Evolutionary conservation across 2,329 filamentous ascomycete genomes (phyloP), one percentile per base, ranked within the genome.

Genomic region (Talaromyces sp.): DNA sequence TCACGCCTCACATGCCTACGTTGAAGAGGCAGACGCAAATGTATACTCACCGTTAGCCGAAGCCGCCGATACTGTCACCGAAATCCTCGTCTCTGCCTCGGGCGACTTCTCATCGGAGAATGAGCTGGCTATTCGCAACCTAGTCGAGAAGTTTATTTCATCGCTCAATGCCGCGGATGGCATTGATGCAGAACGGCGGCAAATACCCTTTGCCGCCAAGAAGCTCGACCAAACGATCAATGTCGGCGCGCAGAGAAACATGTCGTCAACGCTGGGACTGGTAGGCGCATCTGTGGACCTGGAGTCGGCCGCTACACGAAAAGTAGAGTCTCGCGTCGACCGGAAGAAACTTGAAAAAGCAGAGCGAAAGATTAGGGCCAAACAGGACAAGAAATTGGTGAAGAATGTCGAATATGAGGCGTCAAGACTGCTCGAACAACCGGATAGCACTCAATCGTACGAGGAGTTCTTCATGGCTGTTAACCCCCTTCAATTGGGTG

Each of bases 381-480:
- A 99, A 83, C 95, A 98, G 82, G 95, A 93, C 82, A 96, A 96
- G 84, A 99, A 99, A 83, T 87, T 89, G 41, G 97, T 95, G 89
- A 98, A 98, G 85, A 97, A 90, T 64, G 95, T 99, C 71, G 92
- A 97, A 79, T 99, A 99, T 77, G 95, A 99, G 81, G 91, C 95
- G 0, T 98, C 95, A 13, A 89, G 88, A 70, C 83, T 99, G 70
- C 87, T 99, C 70, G 90, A 96, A 75, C 87, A 92, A 78, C 85
- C 92, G 3, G 90, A 94, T 72, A 87, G 89, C 72, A 83, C 93
- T 13, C 90, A 97, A 83, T 96, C 92, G 47, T 99, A 99, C 77
- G 95, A 99, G 80, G 95, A 99, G 77, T 98, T 99, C 81, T 99
- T 96, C 86, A 98, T 99, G 95, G 90, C 92, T 62, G 95, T 99